phyloP scores from a whole-genome alignment of 2,329 filamentous ascomycete species.

The Nigrospora oryzae region DNA sequence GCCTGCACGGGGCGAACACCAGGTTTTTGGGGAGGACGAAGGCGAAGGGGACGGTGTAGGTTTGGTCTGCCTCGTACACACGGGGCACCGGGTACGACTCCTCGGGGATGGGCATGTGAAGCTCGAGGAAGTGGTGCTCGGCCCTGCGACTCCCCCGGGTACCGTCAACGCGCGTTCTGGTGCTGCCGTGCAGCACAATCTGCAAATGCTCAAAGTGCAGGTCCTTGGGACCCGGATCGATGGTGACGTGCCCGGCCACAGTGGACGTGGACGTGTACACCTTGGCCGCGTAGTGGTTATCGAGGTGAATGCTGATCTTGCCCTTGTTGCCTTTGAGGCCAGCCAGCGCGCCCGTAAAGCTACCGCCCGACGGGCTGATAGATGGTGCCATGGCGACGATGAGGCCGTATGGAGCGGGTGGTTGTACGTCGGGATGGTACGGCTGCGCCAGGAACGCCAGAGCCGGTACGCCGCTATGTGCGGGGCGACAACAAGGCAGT shows the following conservation, averaged over 20 bases:
- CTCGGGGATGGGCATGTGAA: conserved; percentile 29
- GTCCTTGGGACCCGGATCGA: conserved; percentile 26
- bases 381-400: background rate
- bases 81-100: conserved; percentile 36
- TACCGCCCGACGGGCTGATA: conserved; percentile 5
- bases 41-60: conserved; percentile 46
- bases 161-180: conserved; percentile 42
- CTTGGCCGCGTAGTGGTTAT: conserved; percentile 45
- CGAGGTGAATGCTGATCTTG: conserved; percentile 38
- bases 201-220: conserved; percentile 42
- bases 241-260: conserved; percentile 41
- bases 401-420: too few relatives aligned
- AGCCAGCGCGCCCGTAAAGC: conserved; percentile 6
- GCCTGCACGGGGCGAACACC: conserved; percentile 47
- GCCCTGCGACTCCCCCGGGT: conserved; percentile 38
- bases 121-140: conserved; percentile 37
- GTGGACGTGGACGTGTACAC: conserved; percentile 47
- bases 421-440: too few relatives aligned
- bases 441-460: too few relatives aligned
- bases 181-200: conserved; percentile 42
- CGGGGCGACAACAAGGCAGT: too few relatives aligned
- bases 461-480: too few relatives aligned
- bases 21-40: conserved; percentile 52
- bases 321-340: conserved; percentile 14
- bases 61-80: conserved; percentile 37